Conservation (phyloP, 2,329 filamentous ascomycete species). For the Verticillium zaregamsianum region DNA sequence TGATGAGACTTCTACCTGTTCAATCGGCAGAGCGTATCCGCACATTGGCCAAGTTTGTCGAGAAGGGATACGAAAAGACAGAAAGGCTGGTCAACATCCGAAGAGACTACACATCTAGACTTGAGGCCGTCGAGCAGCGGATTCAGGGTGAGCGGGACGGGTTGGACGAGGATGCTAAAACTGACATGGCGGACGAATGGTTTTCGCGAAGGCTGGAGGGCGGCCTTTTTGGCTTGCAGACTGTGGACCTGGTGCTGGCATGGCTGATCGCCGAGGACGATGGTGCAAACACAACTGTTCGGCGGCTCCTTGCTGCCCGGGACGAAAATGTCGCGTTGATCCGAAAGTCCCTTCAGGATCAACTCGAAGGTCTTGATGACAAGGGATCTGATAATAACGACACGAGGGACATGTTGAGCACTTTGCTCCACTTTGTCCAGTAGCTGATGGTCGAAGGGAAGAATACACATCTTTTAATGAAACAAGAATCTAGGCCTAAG, state of each 20-base stretch:
- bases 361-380: constrained; percentile 48
- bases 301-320: constrained; percentile 59
- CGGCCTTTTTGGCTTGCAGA: constrained; percentile 79
- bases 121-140: constrained; percentile 58
- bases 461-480: not conserved
- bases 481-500: not conserved
- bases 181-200: constrained; percentile 65
- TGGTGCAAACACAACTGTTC: constrained; percentile 64
- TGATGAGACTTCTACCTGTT: constrained; percentile 75
- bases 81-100: constrained; percentile 67
- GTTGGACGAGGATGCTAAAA: constrained; percentile 53
- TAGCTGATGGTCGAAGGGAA: constrained; percentile 1
- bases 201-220: constrained; percentile 74
- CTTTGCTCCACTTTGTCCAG: constrained; percentile 46
- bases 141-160: constrained; percentile 17
- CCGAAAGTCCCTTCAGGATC: constrained; percentile 61
- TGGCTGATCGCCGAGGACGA: constrained; percentile 90
- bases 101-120: constrained; percentile 61
- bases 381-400: constrained; percentile 57
- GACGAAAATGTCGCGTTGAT: constrained; percentile 64
- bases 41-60: constrained; percentile 87
- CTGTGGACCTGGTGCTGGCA: constrained; percentile 77
- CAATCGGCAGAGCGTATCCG: constrained; percentile 77
- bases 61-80: constrained; percentile 89
- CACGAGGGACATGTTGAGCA: constrained; percentile 49